Evolutionary conservation across 2,329 filamentous ascomycete species (phyloP), one percentile per base, ranked within the genome.

Genomic region (Bipolaris sorokiniana): DNA sequence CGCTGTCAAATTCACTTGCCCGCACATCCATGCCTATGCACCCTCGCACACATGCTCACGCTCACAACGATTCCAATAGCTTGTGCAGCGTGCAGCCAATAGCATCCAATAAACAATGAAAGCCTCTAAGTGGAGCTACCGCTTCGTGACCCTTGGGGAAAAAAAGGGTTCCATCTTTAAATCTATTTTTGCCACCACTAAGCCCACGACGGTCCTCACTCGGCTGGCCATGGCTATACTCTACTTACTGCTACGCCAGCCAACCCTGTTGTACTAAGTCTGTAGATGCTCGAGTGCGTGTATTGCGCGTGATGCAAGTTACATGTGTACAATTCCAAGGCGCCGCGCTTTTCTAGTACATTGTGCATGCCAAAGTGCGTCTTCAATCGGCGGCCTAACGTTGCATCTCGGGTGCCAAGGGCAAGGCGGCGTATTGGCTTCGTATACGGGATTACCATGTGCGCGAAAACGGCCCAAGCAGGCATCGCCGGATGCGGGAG

Each of bases 21-120:
- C 20, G 5, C 15, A 10, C 23, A 41, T 23, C 20, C 20, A 9
- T n/a, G 23, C 38, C 3, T 23, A 41, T n/a, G n/a, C 22, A 26
- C 5, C 11, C 22, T 42, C 22, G 15, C 22, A 26, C 7, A 5
- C 6, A 26, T 13, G 18, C 38, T 41, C 20, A 13, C 11, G 6
- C 38, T 23, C 38, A 31, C 28, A 31, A 31, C 28, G 7, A 62
- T 51, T 64, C 58, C 59, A 42, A 64, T 64, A 62, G 62, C 57
- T 28, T 42, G 49, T 56, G 54, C 54, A 56, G 56, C 51, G 22
- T 58, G 56, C 56, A 44, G 41, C 55, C 20, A 54, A 54, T 54
- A 37, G 34, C 42, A 31, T 49, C 37, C 33, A 38, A 10, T 28
- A 22, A 26, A 15, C 23, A 28, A 23, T 28, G n/a, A 28, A 22